Conservation (phyloP, 441 rosid genomes). For the Croton setiger region DNA sequence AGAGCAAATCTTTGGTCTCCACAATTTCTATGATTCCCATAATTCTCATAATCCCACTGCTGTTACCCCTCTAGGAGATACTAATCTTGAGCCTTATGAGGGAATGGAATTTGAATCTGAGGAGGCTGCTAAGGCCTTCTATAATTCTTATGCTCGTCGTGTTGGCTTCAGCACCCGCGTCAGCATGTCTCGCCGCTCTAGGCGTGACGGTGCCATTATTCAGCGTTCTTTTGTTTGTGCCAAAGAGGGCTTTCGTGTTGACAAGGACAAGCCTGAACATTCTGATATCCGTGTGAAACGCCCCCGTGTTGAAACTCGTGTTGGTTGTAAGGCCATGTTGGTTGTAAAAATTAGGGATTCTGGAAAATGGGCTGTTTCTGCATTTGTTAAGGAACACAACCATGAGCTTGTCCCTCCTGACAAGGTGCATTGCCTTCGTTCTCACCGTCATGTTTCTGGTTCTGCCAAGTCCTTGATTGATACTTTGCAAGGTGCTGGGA, state of each 20-base stretch:
- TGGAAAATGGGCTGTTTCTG: constrained; percentile 83
- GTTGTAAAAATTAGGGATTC: constrained; percentile 80
- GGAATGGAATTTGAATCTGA: constrained; percentile 96
- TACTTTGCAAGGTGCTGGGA: constrained; percentile 72
- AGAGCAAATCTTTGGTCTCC: background rate
- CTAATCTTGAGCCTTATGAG: constrained; percentile 75
- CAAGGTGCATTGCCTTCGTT: constrained; percentile 81
- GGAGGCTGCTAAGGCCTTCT: constrained; percentile 88
- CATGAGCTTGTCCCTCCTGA: constrained; percentile 80
- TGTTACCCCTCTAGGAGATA: constrained; percentile 8
- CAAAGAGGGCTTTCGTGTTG: constrained; percentile 72
- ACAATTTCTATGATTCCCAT: background rate
- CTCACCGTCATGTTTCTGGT: constrained; percentile 85
- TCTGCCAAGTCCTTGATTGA: constrained; percentile 80
- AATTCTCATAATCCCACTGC: constrained; percentile 2
- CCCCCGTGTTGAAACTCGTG: constrained; percentile 69
- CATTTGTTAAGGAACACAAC: constrained; percentile 72
- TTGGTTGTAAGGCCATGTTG: constrained; percentile 81
- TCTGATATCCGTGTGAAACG: constrained; percentile 75
- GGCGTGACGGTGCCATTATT: constrained; percentile 86
- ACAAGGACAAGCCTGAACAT: constrained; percentile 67
- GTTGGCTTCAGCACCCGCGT: constrained; percentile 90
- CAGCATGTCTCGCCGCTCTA: constrained; percentile 80
- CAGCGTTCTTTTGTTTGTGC: constrained; percentile 87
- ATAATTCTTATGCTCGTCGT: constrained; percentile 83